A percentile compares a stretch with the other conserved stretches of the same genome.
Evolutionary conservation across 768 basidiomycete genomes (phyloP).

Genomic region (Termitomyces sp.): DNA sequence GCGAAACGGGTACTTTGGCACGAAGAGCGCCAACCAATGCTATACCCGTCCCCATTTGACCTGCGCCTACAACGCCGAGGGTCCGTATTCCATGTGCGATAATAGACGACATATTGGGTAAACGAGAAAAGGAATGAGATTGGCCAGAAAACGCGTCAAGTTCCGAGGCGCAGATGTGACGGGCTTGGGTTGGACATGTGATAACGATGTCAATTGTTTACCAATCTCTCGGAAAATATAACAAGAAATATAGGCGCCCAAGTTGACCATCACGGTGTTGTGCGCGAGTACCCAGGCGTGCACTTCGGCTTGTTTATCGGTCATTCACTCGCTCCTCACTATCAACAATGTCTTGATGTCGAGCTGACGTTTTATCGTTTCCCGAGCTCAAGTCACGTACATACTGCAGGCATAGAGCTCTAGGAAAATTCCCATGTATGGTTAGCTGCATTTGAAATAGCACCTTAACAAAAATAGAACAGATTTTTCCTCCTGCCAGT

Average conservation of each 20-base stretch:
- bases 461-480: too few species aligned
- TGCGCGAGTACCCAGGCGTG: too few species aligned
- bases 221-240: neutral
- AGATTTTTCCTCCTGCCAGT: too few species aligned
- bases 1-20: slow-evolving; percentile 77
- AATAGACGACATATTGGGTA: slow-evolving; percentile 44
- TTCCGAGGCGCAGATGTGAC: neutral
- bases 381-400: too few species aligned
- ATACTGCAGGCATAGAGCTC: too few species aligned
- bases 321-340: too few species aligned
- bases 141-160: neutral
- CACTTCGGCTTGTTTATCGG: too few species aligned
- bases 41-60: slow-evolving; percentile 92
- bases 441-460: too few species aligned
- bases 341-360: too few species aligned
- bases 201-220: slow-evolving; percentile 2
- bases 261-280: too few species aligned
- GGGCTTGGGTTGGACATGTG: neutral
- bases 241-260: neutral
- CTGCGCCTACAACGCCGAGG: slow-evolving; percentile 76
- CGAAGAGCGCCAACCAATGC: slow-evolving; percentile 81
- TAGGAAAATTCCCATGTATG: too few species aligned
- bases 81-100: slow-evolving; percentile 68
- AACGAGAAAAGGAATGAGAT: neutral
- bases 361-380: too few species aligned